These are phyloP conservation scores for Candida lessepsii DNA, from an alignment of 805 yeast species.

Conservation along the genomic window DNA sequence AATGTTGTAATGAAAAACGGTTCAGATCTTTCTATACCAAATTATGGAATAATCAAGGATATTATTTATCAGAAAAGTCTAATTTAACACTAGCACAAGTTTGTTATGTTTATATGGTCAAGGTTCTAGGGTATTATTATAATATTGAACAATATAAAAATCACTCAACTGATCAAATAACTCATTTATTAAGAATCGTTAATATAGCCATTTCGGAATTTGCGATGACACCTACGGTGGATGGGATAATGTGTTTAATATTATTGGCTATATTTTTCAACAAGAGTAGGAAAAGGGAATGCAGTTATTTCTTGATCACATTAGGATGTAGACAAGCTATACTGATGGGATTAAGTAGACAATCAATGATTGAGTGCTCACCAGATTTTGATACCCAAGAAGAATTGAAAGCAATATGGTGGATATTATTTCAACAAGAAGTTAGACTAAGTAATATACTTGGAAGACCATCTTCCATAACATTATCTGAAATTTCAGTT, in stretches of 20 bases:
- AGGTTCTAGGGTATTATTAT: constrained; percentile 3
- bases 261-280: neutral
- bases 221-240: neutral
- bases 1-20: neutral
- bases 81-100: neutral
- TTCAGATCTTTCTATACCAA: constrained; percentile 3
- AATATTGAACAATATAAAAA: neutral
- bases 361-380: constrained; percentile 5
- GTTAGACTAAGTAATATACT: constrained; percentile 4
- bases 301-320: constrained; percentile 10
- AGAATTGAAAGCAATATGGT: constrained; percentile 40
- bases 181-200: neutral
- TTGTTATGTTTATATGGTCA: constrained; percentile 5
- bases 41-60: constrained; percentile 6
- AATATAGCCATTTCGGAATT: constrained; percentile 3
- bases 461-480: constrained; percentile 7
- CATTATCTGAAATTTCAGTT: neutral
- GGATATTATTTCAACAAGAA: constrained; percentile 46
- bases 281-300: constrained; percentile 9
- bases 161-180: neutral
- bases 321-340: constrained; percentile 7
- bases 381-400: constrained; percentile 16
- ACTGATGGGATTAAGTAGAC: constrained; percentile 11
- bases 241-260: constrained; percentile 1
- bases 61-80: neutral